Base-by-base conservation (phyloP, 768 basidiomycete species). In the Mycena pura region DNA sequence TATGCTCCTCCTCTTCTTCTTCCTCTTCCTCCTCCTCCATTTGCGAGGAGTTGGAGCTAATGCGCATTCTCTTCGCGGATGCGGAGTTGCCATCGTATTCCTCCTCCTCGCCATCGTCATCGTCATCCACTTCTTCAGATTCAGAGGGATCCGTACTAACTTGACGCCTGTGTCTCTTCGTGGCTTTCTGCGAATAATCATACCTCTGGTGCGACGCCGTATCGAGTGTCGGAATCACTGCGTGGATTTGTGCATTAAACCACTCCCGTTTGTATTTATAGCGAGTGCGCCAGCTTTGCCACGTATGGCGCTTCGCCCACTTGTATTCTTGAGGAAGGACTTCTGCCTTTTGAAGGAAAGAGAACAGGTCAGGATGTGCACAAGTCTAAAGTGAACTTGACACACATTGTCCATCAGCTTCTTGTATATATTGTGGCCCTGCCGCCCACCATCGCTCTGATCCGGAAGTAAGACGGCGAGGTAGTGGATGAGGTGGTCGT, bases 201-300 rank as follows among this genome's bases (percentile, higher is more conserved):
- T 75, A 77, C 3, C 46, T 57, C 25, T 75, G 73, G 31, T 74
- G 72, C 14, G 39, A 60, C 10, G 51, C 63, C 19, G 77, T 71
- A 25, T 71, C 69, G 43, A 72, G 45, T 28, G 34, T 17, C 22
- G 58, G 50, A 11, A 72, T 77, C 14, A 73, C 64, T 19, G 62
- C 29, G 0, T 64, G 62, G 48, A 86, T 83, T n/a, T 60, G 54
- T 11, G 7, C 25, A 49, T 85, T 74, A 34, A 84, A 75, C 15
- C 57, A 41, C 0, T 41, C 53, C 29, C 51, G 51, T 22, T 78
- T 73, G 58, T 76, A 82, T 54, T 78, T 83, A 61, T 84, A 84
- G 14, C 78, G 75, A 44, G 81, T 74, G 25, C 78, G 74, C 83
- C 84, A 85, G 22, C 84, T 81, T 54, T 79, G 69, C 64, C 73